These are phyloP conservation scores for Capsella rubella DNA, from an alignment of 441 rosid genomes.

Conservation along the genomic window DNA sequence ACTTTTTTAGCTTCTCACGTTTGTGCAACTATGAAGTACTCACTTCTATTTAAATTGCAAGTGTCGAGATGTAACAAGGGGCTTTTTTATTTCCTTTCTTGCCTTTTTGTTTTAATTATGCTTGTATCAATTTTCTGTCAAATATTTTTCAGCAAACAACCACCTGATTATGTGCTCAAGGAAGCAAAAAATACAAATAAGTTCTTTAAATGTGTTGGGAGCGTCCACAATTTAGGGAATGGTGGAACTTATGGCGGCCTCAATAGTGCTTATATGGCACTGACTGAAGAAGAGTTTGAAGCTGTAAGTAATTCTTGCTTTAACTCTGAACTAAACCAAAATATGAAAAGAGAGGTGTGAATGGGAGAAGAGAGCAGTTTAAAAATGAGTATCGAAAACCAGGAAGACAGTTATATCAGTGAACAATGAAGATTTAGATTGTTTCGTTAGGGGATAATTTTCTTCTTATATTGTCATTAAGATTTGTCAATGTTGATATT, in stretches of 20 bases:
- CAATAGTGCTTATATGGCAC: slow-evolving; percentile 77
- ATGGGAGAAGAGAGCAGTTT: neutral
- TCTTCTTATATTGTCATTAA: slow-evolving; percentile 25
- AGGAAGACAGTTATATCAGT: slow-evolving; percentile 13
- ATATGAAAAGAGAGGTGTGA: slow-evolving; percentile 10
- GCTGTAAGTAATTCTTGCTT: slow-evolving; percentile 72
- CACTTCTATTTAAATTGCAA: slow-evolving; percentile 14
- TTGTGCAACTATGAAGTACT: slow-evolving; percentile 19
- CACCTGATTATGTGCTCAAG: slow-evolving; percentile 95
- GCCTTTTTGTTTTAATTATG: slow-evolving; percentile 1
- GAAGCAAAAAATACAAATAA: slow-evolving; percentile 90
- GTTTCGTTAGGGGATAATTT: slow-evolving; percentile 8
- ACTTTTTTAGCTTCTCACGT: slow-evolving; percentile 19
- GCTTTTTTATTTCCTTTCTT: slow-evolving; percentile 8
- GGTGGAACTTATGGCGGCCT: slow-evolving; percentile 62
- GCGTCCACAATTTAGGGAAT: slow-evolving; percentile 74
- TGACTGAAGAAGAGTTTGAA: slow-evolving; percentile 92
- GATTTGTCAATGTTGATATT: slow-evolving; percentile 21
- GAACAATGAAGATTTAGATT: slow-evolving; percentile 6
- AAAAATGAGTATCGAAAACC: slow-evolving; percentile 11
- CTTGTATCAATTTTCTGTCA: slow-evolving; percentile 27
- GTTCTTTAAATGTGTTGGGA: slow-evolving; percentile 81
- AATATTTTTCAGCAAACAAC: slow-evolving; percentile 79
- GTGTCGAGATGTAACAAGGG: slow-evolving; percentile 8
- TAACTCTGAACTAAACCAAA: slow-evolving; percentile 15